Base-by-base conservation (phyloP, 257 asterid species). In the Scutellaria baicalensis region DNA sequence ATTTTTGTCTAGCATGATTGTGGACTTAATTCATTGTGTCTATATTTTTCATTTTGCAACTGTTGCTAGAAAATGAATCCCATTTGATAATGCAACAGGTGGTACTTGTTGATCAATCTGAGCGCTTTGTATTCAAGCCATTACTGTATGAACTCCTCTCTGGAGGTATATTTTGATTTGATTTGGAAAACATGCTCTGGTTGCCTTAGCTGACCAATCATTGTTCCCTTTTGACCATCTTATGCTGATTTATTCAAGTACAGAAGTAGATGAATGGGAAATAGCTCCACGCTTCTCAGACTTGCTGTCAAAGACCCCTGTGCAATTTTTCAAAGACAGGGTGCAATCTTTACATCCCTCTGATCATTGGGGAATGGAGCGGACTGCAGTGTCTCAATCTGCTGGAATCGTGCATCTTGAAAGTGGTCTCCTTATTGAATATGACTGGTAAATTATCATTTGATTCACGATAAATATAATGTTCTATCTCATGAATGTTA, bases 241-340 rank as follows among this genome's bases (percentile, higher is more conserved):
- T 54, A 6, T 31, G 43, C 45, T 62, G 51, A 11, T 45, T 64
- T 83, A 49, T 42, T 48, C 21, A 57, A 69, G 36, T 83, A 81
- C 95, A 93, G 97, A 93, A 89, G 96, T 91, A 51, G 96, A 93
- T 62, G 83, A 83, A 79, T 93, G 99, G 99, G 98, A 93, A 78
- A 86, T 93, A 75, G 99, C 99, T 82, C 99, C 97, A 72, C 86
- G 84, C 47, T 93, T 93, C 81, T 81, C 89, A 27, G 97, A 93
- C 55, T 86, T 91, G 86, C 88, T 91, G 48, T 88, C 93, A 40
- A 89, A 80, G 75, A 93, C 97, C 6, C 42, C 57, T 6, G 97
- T 91, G 78, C 85, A 82, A 69, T 93, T 93, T 75, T 76, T 86
- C 66, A 86, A 82, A 75, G 99, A 87, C 74, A 83, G 79, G 78